Base-by-base conservation (phyloP, 2,329 filamentous ascomycete genomes). In the Hypoxylon sp. region DNA sequence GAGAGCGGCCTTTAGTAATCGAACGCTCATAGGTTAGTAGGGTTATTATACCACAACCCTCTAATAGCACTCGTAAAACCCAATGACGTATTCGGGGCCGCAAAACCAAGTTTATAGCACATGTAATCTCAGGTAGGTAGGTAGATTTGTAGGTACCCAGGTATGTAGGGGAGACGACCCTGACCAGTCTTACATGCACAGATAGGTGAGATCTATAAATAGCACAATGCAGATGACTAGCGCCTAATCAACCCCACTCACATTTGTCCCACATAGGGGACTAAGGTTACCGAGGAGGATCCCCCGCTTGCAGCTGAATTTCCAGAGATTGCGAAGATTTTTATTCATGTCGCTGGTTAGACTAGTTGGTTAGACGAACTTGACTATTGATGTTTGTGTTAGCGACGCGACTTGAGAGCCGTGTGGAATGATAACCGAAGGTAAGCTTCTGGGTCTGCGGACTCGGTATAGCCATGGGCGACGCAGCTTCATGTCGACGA, bases 121-220 rank as follows among this genome's bases (percentile, higher is more conserved):
- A 25, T 25, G 4, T n/a, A 14, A 37, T 8, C 35, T 37, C 14
- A 37, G 35, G 13, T 37, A 37, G 25, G 25, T 25, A 25, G 25
- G 25, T 25, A 2, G 25, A 25, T 25, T 2, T 25, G 25, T 25
- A 25, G 25, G 25, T 25, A 25, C 25, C 25, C 25, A 25, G 25
- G 25, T 4, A 2, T 4, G 2, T 4, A 25, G 25, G 25, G 25
- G 2, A 25, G 25, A 25, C 25, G 40, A 44, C 40, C 40, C n/a
- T 17, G 37, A 17, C 37, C 37, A 42, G 37, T 27, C 40, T 30
- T 30, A 55, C 35, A 11, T 2, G 25, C 25, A 25, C 2, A 4
- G 25, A 35, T 44, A 31, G 49, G 42, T 40, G 25, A 68, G 57
- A 62, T 64, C 68, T 70, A 70, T 68, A 62, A 68, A 70, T 70